These are phyloP conservation scores for Eremothecium sinecaudum DNA, from an alignment of 1,139 yeast species.

Conservation along the genomic window DNA sequence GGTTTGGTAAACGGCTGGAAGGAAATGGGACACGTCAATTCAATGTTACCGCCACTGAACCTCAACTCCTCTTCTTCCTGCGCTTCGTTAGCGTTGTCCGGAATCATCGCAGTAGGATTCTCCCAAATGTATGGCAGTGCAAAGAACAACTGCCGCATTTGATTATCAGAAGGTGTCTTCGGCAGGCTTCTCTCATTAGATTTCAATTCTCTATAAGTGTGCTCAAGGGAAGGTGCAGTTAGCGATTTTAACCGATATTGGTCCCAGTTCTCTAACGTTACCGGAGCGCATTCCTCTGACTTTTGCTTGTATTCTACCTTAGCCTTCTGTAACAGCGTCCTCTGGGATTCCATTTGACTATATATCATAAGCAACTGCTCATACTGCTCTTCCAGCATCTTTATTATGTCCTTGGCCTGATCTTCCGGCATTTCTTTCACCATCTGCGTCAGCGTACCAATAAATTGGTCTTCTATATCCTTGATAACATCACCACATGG, in stretches of 20 bases:
- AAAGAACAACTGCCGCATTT: conserved; percentile 11
- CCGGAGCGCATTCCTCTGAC: conserved; percentile 9
- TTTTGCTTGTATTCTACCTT: conserved; percentile 8
- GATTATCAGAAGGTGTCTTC: conserved; percentile 5
- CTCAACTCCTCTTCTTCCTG: conserved; percentile 48
- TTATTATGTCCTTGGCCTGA: conserved; percentile 3
- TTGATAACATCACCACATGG: conserved; percentile 4
- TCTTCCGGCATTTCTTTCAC: conserved; percentile 4
- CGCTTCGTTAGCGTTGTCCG: conserved; percentile 27
- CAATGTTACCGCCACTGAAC: conserved; percentile 58
- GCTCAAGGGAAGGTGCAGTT: conserved; percentile 11
- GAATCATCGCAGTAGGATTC: conserved; percentile 25
- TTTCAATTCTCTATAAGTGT: conserved; percentile 5
- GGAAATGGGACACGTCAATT: conserved; percentile 58
- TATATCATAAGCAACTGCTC: background rate
- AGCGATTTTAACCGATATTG: conserved; percentile 9
- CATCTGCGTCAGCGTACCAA: conserved; percentile 2
- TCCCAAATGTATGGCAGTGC: conserved; percentile 22
- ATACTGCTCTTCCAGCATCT: background rate
- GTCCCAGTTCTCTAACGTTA: conserved; percentile 16
- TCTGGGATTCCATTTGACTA: background rate
- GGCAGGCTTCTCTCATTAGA: conserved; percentile 3
- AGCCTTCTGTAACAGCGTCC: background rate
- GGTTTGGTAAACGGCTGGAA: conserved; percentile 44
- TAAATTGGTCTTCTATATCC: conserved; percentile 6